These are phyloP conservation scores for Pestalotiopsis sp. DNA, from an alignment of 2,329 filamentous ascomycete genomes.

Conservation along the genomic window DNA sequence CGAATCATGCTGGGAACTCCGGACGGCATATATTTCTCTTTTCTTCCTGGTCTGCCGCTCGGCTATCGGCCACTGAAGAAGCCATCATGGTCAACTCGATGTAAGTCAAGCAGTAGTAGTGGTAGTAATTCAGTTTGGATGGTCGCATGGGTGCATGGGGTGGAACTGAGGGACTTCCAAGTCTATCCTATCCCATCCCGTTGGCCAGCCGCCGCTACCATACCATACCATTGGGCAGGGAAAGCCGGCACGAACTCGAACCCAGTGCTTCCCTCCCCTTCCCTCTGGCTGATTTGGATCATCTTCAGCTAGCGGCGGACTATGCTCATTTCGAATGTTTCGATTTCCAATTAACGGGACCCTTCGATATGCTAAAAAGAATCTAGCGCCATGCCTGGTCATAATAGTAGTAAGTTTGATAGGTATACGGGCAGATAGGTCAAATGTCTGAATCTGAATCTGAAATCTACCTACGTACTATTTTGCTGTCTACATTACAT, in stretches of 20 bases:
- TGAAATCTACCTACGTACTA: not conserved
- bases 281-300: constrained; percentile 10
- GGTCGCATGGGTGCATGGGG: not conserved
- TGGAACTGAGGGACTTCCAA: not conserved
- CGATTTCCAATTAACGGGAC: constrained; percentile 5
- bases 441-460: not conserved
- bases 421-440: not conserved
- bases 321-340: constrained; percentile 7
- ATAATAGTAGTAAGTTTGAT: not conserved
- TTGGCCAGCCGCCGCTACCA: no score
- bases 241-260: not conserved
- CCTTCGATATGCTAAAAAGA: constrained; percentile 3
- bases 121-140: not conserved
- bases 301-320: constrained; percentile 1
- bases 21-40: not conserved
- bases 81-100: not conserved
- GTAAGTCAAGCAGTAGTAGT: not conserved
- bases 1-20: not conserved
- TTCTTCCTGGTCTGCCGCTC: not conserved
- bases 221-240: not conserved
- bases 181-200: not conserved
- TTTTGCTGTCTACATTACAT: not conserved
- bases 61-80: not conserved
- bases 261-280: not conserved
- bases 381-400: not conserved